These are phyloP conservation scores for Litchi chinensis DNA, from an alignment of 345 rosid genomes.

Conservation along the genomic window DNA sequence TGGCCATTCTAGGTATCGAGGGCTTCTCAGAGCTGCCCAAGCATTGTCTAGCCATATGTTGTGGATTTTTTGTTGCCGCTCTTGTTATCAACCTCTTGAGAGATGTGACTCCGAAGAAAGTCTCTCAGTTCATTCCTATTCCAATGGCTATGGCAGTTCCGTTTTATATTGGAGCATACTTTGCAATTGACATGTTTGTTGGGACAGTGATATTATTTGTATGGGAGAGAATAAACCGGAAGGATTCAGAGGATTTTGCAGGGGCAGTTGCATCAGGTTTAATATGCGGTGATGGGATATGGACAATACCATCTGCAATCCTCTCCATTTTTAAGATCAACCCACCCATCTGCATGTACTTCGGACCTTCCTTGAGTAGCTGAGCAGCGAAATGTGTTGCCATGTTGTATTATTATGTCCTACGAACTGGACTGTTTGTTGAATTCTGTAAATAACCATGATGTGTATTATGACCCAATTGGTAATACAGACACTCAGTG, in stretches of 20 bases:
- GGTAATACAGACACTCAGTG: background rate
- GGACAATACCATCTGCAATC: constrained; percentile 91
- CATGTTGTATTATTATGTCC: constrained; percentile 19
- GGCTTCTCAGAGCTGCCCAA: constrained; percentile 84
- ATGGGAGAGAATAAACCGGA: constrained; percentile 70
- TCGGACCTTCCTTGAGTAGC: constrained; percentile 57
- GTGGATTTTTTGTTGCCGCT: constrained; percentile 70
- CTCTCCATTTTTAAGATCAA: constrained; percentile 81
- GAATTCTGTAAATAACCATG: constrained; percentile 26
- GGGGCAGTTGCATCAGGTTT: constrained; percentile 93
- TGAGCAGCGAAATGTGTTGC: constrained; percentile 30
- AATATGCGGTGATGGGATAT: constrained; percentile 90
- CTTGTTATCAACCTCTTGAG: constrained; percentile 62
- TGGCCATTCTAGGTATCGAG: constrained; percentile 80
- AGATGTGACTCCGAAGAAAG: constrained; percentile 63
- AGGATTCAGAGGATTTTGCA: constrained; percentile 71
- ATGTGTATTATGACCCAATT: background rate
- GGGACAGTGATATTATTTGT: constrained; percentile 72
- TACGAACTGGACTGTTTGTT: background rate
- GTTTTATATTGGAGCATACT: constrained; percentile 88
- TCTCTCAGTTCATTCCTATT: constrained; percentile 79
- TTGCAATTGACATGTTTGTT: constrained; percentile 87
- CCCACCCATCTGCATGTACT: constrained; percentile 95
- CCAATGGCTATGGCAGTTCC: constrained; percentile 97
- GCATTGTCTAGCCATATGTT: constrained; percentile 75